Percentiles rank a stretch among this genome's conserved stretches.
Evolutionary conservation across 2,329 filamentous ascomycete species (phyloP).

Genomic region (Pyricularia sp.): DNA sequence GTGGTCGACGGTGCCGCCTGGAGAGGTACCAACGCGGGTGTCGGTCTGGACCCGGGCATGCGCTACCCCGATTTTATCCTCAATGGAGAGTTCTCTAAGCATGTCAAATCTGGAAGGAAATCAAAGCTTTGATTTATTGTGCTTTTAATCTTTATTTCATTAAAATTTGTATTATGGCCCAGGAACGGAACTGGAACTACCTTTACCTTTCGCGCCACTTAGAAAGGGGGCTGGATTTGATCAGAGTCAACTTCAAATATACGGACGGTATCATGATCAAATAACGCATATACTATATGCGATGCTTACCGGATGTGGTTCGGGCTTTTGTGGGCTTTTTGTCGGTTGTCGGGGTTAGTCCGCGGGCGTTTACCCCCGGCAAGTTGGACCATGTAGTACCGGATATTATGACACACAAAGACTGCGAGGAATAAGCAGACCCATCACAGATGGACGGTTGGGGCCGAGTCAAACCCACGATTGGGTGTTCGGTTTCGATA

Average conservation of each 20-base stretch:
- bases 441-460: no score
- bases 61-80: constrained; percentile 39
- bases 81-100: constrained; percentile 23
- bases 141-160: background rate
- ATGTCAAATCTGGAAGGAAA: constrained; percentile 25
- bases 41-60: constrained; percentile 35
- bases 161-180: background rate
- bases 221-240: background rate
- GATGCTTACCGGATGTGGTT: background rate
- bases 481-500: background rate
- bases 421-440: background rate
- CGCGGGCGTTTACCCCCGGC: background rate
- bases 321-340: background rate
- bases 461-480: background rate
- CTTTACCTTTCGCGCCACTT: background rate
- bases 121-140: constrained; percentile 8
- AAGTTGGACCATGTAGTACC: background rate
- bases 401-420: background rate
- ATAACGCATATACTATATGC: background rate
- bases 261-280: background rate
- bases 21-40: constrained; percentile 25
- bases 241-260: background rate
- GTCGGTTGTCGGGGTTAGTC: background rate
- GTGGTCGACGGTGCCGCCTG: constrained; percentile 56
- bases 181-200: background rate